These are phyloP conservation scores for Boletus patriciae DNA, from an alignment of 768 basidiomycete species.

Conservation along the genomic window DNA sequence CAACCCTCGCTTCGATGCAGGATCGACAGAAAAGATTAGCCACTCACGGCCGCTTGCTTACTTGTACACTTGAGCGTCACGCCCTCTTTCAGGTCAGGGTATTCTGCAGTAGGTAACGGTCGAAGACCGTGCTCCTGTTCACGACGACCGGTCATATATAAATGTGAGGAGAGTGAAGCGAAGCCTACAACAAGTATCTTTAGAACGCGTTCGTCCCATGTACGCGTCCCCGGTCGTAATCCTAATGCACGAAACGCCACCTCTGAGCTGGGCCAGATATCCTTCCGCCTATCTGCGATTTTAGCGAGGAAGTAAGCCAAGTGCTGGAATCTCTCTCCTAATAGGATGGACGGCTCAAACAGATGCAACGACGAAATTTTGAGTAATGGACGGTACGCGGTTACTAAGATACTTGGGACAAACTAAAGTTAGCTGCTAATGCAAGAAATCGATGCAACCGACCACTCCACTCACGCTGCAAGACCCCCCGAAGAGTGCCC, in stretches of 20 bases:
- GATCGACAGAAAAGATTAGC: no score
- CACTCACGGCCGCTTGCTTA: slow-evolving; percentile 5
- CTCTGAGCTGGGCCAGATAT: no score
- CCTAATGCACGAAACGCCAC: no score
- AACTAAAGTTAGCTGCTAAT: no score
- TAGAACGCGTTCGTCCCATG: slow-evolving; percentile 9
- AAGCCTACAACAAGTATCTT: neutral
- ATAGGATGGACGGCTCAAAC: neutral
- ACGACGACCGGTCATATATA: neutral
- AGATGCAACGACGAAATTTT: slow-evolving; percentile 11
- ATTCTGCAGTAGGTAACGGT: slow-evolving; percentile 5
- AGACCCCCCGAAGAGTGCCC: neutral
- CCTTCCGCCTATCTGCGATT: neutral
- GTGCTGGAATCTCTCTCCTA: neutral
- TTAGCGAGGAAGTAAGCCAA: neutral
- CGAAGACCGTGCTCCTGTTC: slow-evolving; percentile 9
- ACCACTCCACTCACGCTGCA: neutral
- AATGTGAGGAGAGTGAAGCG: neutral
- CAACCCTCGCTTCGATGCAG: no score
- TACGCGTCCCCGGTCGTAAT: neutral
- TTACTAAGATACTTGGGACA: no score
- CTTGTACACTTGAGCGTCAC: slow-evolving; percentile 10
- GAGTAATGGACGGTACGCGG: no score
- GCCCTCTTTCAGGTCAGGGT: neutral
- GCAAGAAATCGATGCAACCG: no score